Conservation (phyloP, 1,284 basidiomycete species). For the Ceratobasidium theobromae region DNA sequence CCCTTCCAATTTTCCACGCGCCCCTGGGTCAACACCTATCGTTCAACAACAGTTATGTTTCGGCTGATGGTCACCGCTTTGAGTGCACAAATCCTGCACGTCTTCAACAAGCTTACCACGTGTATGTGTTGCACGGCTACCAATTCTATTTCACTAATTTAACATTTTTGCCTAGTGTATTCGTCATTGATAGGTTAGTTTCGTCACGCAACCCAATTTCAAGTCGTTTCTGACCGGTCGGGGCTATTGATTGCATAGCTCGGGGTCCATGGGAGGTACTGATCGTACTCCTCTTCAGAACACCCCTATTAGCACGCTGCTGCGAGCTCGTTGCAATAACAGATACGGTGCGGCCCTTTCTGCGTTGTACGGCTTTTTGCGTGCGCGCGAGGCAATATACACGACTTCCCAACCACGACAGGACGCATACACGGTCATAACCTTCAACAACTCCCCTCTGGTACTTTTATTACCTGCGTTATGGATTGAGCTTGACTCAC, state of each 20-base stretch:
- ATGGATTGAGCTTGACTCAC: constrained; percentile 32
- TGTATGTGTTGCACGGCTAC: constrained; percentile 48
- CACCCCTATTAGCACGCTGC: constrained; percentile 49
- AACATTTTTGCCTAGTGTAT: constrained; percentile 46
- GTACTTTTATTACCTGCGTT: constrained; percentile 51
- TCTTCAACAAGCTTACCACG: constrained; percentile 54
- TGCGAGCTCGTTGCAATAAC: constrained; percentile 48
- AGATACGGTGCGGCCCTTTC: constrained; percentile 60
- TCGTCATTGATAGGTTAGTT: constrained; percentile 54
- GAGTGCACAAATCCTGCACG: constrained; percentile 56
- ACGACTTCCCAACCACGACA: constrained; percentile 41
- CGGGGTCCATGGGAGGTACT: constrained; percentile 50
- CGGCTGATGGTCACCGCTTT: constrained; percentile 57
- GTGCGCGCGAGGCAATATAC: constrained; percentile 49
- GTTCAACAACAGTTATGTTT: constrained; percentile 50
- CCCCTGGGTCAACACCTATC: constrained; percentile 40
- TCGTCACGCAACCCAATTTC: background rate
- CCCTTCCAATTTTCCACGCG: constrained; percentile 55
- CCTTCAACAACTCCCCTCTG: constrained; percentile 48
- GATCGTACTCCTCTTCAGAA: constrained; percentile 52
- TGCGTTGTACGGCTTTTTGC: constrained; percentile 56
- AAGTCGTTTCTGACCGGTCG: background rate
- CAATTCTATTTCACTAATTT: background rate
- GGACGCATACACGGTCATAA: constrained; percentile 58
- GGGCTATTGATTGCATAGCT: constrained; percentile 45